Evolutionary conservation across 2,329 filamentous ascomycete species (phyloP).

Genomic region (Sporothrix euskadiensis): DNA sequence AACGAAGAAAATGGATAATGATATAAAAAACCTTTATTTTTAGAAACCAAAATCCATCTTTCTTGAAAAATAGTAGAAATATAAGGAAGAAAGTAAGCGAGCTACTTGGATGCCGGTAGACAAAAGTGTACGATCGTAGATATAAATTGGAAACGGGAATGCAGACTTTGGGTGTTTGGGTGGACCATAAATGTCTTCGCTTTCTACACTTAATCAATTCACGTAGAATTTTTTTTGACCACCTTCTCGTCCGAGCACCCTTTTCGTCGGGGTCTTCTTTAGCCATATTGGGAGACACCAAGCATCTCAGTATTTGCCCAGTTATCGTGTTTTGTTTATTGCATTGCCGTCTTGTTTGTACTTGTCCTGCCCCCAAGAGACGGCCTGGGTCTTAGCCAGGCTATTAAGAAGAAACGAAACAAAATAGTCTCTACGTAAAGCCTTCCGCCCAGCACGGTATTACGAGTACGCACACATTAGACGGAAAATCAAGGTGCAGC

Average conservation of each 20-base stretch:
- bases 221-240: neutral
- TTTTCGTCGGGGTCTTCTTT: neutral
- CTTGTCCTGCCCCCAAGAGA: neutral
- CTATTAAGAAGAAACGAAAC: slow-evolving; percentile 18
- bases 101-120: neutral
- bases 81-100: neutral
- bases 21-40: neutral
- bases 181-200: neutral
- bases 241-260: neutral
- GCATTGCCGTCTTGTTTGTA: neutral
- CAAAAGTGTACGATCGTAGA: neutral
- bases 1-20: neutral
- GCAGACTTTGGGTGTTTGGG: neutral
- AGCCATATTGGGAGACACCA: neutral
- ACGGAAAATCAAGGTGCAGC: neutral
- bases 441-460: neutral
- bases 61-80: neutral
- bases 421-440: neutral
- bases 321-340: neutral
- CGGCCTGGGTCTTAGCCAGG: neutral
- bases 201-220: neutral
- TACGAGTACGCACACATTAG: slow-evolving; percentile 4
- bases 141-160: neutral
- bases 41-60: neutral
- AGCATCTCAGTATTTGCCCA: neutral